A percentile compares a stretch with the other conserved stretches of the same genome.
Conservation (phyloP, 2,329 filamentous ascomycete genomes). For the Nemania serpens region DNA sequence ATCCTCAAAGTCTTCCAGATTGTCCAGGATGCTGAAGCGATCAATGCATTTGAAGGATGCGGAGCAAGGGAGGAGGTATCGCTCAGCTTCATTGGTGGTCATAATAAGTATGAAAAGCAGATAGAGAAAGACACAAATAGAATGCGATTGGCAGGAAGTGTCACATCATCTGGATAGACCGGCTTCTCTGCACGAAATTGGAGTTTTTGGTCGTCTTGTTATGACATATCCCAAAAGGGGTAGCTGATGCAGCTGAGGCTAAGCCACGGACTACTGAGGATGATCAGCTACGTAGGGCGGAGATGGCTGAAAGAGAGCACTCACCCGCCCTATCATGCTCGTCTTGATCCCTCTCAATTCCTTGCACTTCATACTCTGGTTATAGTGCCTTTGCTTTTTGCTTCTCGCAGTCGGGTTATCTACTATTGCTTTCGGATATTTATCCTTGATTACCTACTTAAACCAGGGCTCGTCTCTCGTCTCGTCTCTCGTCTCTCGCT, state of each 20-base stretch:
- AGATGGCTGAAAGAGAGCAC: neutral
- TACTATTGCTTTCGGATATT: no score
- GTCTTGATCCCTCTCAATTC: neutral
- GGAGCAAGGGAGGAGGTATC: slow-evolving; percentile 15
- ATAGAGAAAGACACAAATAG: neutral
- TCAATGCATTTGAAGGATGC: slow-evolving; percentile 13
- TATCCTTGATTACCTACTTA: no score
- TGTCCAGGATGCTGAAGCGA: slow-evolving; percentile 16
- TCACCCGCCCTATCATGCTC: neutral
- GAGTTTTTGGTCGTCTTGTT: neutral
- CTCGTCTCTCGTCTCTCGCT: no score
- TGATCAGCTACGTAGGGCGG: no score
- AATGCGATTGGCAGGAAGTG: neutral
- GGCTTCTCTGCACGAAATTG: neutral
- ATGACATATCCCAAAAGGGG: no score
- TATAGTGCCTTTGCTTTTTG: no score
- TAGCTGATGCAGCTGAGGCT: neutral
- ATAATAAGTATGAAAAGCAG: neutral
- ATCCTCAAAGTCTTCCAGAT: slow-evolving; percentile 7
- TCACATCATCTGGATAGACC: neutral
- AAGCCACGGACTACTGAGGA: neutral
- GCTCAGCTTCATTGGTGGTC: neutral
- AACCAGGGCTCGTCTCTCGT: no score
- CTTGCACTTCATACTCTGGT: no score
- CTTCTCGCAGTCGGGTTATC: no score